phyloP scores from a whole-genome alignment of 2,329 filamentous ascomycete species.

The Penicillium occitanis region DNA sequence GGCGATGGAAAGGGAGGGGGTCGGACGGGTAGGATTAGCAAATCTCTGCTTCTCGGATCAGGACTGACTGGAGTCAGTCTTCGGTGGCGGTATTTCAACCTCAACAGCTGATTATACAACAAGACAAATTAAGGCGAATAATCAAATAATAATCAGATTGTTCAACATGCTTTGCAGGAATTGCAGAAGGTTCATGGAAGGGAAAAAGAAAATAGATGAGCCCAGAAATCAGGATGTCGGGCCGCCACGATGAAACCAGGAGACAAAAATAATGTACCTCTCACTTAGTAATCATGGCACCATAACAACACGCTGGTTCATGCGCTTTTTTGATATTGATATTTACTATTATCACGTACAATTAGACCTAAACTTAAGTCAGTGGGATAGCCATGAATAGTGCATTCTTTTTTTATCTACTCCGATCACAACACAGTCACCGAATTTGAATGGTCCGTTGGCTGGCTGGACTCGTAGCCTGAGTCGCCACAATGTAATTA shows the following conservation, averaged over 20 bases:
- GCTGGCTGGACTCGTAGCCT: not conserved
- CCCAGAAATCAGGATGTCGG: not conserved
- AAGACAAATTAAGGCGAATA: not conserved
- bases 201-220: not conserved
- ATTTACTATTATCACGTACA: not conserved
- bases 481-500: not conserved
- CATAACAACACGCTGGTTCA: not conserved
- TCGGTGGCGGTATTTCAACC: not conserved
- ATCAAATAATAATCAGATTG: not conserved
- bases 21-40: not conserved
- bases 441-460: not conserved
- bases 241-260: slow-evolving; percentile 18
- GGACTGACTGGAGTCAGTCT: not conserved
- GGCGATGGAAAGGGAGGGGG: slow-evolving; percentile 9
- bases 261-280: not conserved
- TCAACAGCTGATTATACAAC: not conserved
- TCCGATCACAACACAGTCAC: not conserved
- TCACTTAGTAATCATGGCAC: slow-evolving; percentile 4
- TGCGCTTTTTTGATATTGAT: not conserved
- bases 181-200: not conserved
- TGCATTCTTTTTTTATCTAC: not conserved
- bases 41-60: not conserved
- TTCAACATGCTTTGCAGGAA: not conserved
- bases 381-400: not conserved
- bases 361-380: not conserved